Base-by-base conservation (phyloP, 1,284 basidiomycete genomes). In the Boletus hoseneyae region DNA sequence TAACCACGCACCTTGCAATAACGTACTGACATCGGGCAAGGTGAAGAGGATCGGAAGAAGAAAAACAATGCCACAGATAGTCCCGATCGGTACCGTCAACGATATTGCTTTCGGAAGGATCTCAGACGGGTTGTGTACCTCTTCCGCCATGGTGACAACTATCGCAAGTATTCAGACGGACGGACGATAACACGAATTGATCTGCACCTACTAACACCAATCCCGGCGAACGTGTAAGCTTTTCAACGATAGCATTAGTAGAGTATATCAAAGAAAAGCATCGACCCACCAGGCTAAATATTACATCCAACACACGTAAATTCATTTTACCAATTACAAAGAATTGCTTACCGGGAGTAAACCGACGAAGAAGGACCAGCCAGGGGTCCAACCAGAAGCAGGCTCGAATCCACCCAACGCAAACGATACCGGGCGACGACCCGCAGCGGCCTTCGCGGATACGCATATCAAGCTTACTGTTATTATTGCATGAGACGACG, bases 31-130 rank as follows among this genome's bases (percentile, higher is more conserved):
- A 58, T 87, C 81, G 9, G 75, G 78, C 29, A 87, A 69, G 35
- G 80, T 82, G 59, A 89, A 90, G 18, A 86, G 67, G n/a, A 90
- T 77, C 2, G 81, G 79, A 45, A 88, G 73, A 33, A 88, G 69
- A 63, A 85, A 85, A 18, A 84, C 50, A n/a, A 85, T 72, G 0
- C 82, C 81, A 2, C 71, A 71, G 5, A 77, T 53, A 1, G 80
- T 70, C 2, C 85, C 84, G 38, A 88, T 83, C 4, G 80, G 76
- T 25, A 88, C 75, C 0, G 84, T 80, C 50, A 77, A 73, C 3
- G 79, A 70, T 57, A 89, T 79, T 0, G 82, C 82, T 21, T 66
- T 67, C 0, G 84, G 85, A 6, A 85, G 73, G 52, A 83, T 74
- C 23, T 72, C 57, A 9, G 74, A 66, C 0, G 85, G 82, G 27